Evolutionary conservation across 768 basidiomycete species (phyloP).

Genomic region (Polyporus arcularius): DNA sequence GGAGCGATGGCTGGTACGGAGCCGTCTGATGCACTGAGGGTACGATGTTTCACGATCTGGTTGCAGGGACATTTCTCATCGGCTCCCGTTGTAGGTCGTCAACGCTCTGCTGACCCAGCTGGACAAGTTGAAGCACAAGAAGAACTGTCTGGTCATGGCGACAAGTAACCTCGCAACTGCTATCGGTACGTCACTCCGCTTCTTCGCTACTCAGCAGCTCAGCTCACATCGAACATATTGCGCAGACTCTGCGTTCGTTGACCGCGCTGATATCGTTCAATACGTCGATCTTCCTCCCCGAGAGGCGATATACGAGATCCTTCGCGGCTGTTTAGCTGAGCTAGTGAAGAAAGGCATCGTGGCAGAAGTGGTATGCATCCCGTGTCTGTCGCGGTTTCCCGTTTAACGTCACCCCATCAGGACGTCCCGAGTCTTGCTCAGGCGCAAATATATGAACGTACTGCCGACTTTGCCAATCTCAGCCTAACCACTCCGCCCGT

Average conservation of each 20-base stretch:
- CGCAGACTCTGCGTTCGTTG: slow-evolving; percentile 91
- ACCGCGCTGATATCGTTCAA: slow-evolving; percentile 95
- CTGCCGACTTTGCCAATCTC: slow-evolving; percentile 20
- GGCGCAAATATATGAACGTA: slow-evolving; percentile 55
- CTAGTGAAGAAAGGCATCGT: slow-evolving; percentile 77
- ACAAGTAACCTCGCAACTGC: slow-evolving; percentile 95
- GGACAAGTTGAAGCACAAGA: slow-evolving; percentile 90
- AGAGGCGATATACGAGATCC: slow-evolving; percentile 92
- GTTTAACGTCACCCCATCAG: slow-evolving; percentile 35
- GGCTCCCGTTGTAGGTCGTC: slow-evolving; percentile 68
- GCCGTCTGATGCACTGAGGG: slow-evolving; percentile 90
- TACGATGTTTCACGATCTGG: slow-evolving; percentile 36
- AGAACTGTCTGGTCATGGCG: slow-evolving; percentile 94
- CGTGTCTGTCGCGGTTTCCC: background rate
- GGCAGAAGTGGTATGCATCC: slow-evolving; percentile 51
- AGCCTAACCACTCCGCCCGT: background rate
- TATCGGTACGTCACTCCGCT: slow-evolving; percentile 61
- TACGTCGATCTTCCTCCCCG: slow-evolving; percentile 90
- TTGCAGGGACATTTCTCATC: background rate
- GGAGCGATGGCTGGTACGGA: slow-evolving; percentile 95
- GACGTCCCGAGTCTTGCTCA: slow-evolving; percentile 62
- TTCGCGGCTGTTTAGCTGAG: slow-evolving; percentile 80
- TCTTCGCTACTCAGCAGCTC: too few species aligned
- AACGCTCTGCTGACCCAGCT: slow-evolving; percentile 96
- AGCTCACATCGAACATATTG: background rate